Evolutionary conservation across 2,329 filamentous ascomycete species (phyloP).

Genomic region (Fusarium haematococcum): DNA sequence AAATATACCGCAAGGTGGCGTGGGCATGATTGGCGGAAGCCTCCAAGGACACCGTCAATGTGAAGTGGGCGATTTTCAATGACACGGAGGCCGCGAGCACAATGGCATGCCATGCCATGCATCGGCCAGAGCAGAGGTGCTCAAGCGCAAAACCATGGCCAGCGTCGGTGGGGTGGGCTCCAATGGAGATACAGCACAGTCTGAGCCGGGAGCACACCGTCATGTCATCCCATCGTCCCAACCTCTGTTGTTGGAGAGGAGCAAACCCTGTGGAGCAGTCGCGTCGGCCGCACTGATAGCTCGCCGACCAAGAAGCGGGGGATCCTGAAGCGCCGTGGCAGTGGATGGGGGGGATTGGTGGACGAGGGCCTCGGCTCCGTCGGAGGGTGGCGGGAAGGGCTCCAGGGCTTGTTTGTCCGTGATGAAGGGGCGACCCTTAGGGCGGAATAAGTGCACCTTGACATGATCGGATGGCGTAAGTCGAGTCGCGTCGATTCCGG

Average conservation of each 20-base stretch:
- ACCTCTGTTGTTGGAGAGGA: conserved; percentile 17
- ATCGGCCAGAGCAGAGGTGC: conserved; percentile 15
- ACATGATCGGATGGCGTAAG: conserved; percentile 42
- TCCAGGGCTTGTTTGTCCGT: conserved; percentile 41
- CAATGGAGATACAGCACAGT: conserved; percentile 17
- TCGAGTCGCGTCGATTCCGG: conserved; percentile 34
- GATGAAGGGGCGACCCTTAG: conserved; percentile 42
- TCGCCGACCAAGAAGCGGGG: conserved; percentile 38
- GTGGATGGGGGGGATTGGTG: conserved; percentile 36
- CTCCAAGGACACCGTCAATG: conserved; percentile 22
- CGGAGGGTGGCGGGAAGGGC: conserved; percentile 45
- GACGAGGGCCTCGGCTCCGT: conserved; percentile 44
- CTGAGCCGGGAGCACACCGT: conserved; percentile 24
- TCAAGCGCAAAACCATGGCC: conserved; percentile 39
- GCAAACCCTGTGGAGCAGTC: conserved; percentile 34
- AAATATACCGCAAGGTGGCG: conserved; percentile 40
- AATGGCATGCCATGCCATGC: neutral
- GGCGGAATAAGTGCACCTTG: conserved; percentile 40
- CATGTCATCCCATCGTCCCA: conserved; percentile 33
- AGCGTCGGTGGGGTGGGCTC: conserved; percentile 29
- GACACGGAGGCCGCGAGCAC: conserved; percentile 23
- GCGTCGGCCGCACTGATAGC: conserved; percentile 33
- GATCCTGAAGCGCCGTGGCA: conserved; percentile 27
- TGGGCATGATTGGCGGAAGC: conserved; percentile 38
- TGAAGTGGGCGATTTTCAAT: conserved; percentile 34